Evolutionary conservation across 1,139 yeast species (phyloP), one percentile per base, ranked within the genome.

Genomic region (Geotrichum cucujoidarum): DNA sequence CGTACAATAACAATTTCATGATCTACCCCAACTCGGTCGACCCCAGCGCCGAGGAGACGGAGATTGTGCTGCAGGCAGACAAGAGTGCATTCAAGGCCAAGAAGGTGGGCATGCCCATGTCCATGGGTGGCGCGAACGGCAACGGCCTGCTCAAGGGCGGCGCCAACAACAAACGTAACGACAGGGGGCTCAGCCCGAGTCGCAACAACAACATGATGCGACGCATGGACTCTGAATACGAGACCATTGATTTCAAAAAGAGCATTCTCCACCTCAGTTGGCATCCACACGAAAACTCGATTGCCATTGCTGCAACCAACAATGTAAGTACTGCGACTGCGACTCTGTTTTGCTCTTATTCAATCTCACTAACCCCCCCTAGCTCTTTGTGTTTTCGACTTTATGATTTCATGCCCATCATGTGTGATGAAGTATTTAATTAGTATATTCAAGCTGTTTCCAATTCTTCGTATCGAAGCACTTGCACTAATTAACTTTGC

Each of bases 281-380:
- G 98, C 98, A 92, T 73, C 98, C 98, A 56, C 77, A 75, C 61
- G 98, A 94, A 70, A 88, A 92, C 70, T 83, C 95, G 45, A 95
- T 92, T 57, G 98, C 98, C 40, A 87, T 92, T 63, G 98, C 97
- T 45, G 97, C 98, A 27, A 94, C 99, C 22, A 94, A 94, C 72
- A 92, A 92, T 70, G 36, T 33, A 18, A 33, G 36, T 33, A 16
- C 16, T 33, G 8, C 5, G 14, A 16, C 7, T 30, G 33, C 14
- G 5, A 8, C 8, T 24, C 27, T 24, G 27, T 24, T 6, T 24
- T 6, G 27, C 27, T 10, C 10, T 6, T 24, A 10, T 24, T 6
- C 10, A 6, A 6, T 24, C 27, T 24, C 16, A 33, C 36, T 33
- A 33, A 33, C 36, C 27, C 27, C 27, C 11, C 11, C 7, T 33